phyloP scores from a whole-genome alignment of 2,329 filamentous ascomycete species.

The Talaromyces funiculosus region DNA sequence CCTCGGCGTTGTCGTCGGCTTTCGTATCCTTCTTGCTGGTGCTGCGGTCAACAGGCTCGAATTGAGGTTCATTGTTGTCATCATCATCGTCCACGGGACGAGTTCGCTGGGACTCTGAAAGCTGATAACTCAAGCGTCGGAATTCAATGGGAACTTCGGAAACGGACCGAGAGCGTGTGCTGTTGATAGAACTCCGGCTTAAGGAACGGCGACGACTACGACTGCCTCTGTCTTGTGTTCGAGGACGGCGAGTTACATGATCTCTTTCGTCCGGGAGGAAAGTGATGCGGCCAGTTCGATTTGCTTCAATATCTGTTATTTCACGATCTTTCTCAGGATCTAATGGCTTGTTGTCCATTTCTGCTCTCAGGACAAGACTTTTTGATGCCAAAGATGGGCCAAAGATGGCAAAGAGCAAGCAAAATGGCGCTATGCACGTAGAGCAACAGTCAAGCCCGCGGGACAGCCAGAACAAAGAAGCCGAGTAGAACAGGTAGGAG shows the following conservation, averaged over 20 bases:
- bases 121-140: constrained; percentile 35
- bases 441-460: neutral
- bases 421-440: neutral
- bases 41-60: constrained; percentile 19
- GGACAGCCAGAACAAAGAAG: neutral
- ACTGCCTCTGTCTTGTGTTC: neutral
- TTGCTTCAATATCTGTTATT: neutral
- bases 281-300: constrained; percentile 7
- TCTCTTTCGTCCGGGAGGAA: constrained; percentile 9
- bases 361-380: neutral
- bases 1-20: constrained; percentile 17
- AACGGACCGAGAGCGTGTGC: constrained; percentile 15
- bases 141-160: constrained; percentile 32
- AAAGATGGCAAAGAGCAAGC: neutral
- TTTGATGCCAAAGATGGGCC: neutral
- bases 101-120: constrained; percentile 33
- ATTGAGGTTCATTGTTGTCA: constrained; percentile 16
- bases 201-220: constrained; percentile 1
- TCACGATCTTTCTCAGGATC: neutral
- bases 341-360: constrained; percentile 5
- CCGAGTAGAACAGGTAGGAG: neutral
- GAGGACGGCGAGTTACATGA: neutral
- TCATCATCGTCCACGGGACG: constrained; percentile 23
- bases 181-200: neutral
- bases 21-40: constrained; percentile 30